Base-by-base conservation (phyloP, 2,329 filamentous ascomycete genomes). In the Boeremia lycopersici region DNA sequence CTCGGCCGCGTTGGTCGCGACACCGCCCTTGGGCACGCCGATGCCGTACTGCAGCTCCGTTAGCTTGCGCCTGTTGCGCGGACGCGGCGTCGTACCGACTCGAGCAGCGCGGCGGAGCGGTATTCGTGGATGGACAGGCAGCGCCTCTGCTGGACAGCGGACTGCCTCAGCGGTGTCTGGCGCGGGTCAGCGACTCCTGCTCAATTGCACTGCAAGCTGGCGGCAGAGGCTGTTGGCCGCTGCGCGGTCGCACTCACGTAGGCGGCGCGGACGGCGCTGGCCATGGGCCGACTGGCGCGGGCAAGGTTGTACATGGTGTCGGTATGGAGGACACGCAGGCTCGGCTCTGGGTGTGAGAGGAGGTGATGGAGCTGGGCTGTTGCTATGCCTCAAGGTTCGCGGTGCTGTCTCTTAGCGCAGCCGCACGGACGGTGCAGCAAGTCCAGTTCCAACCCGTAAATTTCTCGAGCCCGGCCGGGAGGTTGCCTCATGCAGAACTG, bases 41-140 rank as follows among this genome's bases (percentile, higher is more conserved):
- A 99, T 86, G 77, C 92, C 93, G 85, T 98, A 97, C 90, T 97
- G 76, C 50, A 56, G 48, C 49, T 13, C 33, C 55, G 69, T 74
- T 65, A 73, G 67, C 59, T 53, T 41, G 55, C 45, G 45, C 29
- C 8, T 10, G n/a, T 36, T n/a, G 34, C 10, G 34, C 30, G 42
- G 19, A 19, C 35, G 26, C 28, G 30, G 36, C 30, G 47, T 41
- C 76, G 61, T 79, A 87, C 84, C 69, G 78, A 80, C 73, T 87
- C 90, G 73, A 99, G 85, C 68, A 99, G 88, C 77, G 93, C 90
- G 70, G 92, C 91, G 70, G 95, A 97, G 74, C 93, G 89, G 82
- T 97, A 98, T 83, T 99, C 95, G 84, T 99, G 95, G 74, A 99
- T 96, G 75, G 91, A 95, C 75, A 99, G 86, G 74, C 89, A 88